phyloP scores from a whole-genome alignment of 306 rosid species.

The Fragaria nilgerrensis region DNA sequence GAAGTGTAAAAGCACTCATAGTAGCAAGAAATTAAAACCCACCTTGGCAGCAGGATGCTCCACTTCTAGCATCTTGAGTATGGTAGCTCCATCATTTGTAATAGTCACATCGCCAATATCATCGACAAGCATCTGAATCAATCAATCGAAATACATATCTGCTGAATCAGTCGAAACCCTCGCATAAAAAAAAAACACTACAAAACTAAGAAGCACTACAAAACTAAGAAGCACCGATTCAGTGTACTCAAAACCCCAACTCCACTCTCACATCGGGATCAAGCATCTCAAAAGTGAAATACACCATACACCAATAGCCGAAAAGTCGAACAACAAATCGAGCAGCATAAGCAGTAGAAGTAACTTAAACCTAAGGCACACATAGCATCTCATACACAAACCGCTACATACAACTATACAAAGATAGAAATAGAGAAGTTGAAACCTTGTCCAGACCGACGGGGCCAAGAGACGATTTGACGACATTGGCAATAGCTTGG shows the following conservation, averaged over 20 bases:
- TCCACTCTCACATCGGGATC: not conserved
- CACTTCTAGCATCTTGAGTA: slow-evolving; percentile 93
- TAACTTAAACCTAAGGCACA: not conserved
- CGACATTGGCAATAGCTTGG: slow-evolving; percentile 91
- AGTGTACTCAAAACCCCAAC: not conserved
- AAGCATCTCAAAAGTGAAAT: not conserved
- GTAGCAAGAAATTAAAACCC: not conserved
- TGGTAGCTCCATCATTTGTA: slow-evolving; percentile 95
- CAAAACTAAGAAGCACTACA: not conserved
- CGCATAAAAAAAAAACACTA: not conserved
- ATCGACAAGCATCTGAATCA: slow-evolving; percentile 86
- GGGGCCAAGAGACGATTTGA: slow-evolving; percentile 89
- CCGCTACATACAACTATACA: not conserved
- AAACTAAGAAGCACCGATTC: not conserved
- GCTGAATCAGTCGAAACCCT: not conserved
- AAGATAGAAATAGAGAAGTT: not conserved
- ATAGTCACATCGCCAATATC: slow-evolving; percentile 94
- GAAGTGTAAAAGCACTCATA: not conserved
- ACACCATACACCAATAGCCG: not conserved
- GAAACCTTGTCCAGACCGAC: slow-evolving; percentile 97
- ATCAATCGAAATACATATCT: slow-evolving; percentile 11
- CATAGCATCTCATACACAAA: not conserved
- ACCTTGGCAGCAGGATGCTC: slow-evolving; percentile 99
- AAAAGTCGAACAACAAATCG: not conserved
- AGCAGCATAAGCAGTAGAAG: not conserved